Conservation (phyloP, 2,329 filamentous ascomycete genomes). For the Aspergillus sp. region DNA sequence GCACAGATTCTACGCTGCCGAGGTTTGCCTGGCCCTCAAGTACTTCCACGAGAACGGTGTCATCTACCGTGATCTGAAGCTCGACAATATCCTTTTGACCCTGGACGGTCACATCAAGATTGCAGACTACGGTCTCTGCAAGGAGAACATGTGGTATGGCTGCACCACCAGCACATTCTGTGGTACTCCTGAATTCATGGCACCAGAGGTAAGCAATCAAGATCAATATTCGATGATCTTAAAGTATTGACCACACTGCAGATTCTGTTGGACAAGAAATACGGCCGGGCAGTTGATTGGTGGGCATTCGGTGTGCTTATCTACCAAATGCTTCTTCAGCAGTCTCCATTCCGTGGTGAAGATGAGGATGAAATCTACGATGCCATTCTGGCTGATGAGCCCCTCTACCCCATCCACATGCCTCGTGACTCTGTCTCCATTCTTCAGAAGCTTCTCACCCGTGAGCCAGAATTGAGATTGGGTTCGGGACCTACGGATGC, state of each 20-base stretch:
- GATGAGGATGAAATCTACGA: constrained; percentile 99
- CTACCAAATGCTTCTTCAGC: constrained; percentile 98
- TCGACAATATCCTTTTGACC: constrained; percentile 87
- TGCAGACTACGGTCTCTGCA: constrained; percentile 96
- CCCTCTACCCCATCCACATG: constrained; percentile 98
- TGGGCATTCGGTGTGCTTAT: constrained; percentile 99
- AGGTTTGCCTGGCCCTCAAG: constrained; percentile 94
- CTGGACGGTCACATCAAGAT: constrained; percentile 98
- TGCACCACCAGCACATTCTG: constrained; percentile 97
- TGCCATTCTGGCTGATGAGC: constrained; percentile 94
- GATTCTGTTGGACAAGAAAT: constrained; percentile 98
- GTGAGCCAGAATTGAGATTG: constrained; percentile 87
- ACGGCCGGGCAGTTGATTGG: constrained; percentile 95
- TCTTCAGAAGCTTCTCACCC: constrained; percentile 90
- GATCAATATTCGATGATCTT: background rate
- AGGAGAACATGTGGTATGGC: constrained; percentile 99
- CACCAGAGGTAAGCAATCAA: constrained; percentile 68
- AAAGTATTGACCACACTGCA: constrained; percentile 34
- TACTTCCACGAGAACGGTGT: constrained; percentile 99
- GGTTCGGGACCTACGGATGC: constrained; percentile 95
- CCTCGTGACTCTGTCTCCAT: constrained; percentile 96
- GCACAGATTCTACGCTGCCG: constrained; percentile 84
- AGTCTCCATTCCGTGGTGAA: constrained; percentile 96
- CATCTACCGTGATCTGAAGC: constrained; percentile 81
- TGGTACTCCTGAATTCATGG: constrained; percentile 99